Percentiles rank a stretch among this genome's conserved stretches.
Conservation (phyloP, 495 filamentous ascomycete species). For the Aspergillus baeticus region DNA sequence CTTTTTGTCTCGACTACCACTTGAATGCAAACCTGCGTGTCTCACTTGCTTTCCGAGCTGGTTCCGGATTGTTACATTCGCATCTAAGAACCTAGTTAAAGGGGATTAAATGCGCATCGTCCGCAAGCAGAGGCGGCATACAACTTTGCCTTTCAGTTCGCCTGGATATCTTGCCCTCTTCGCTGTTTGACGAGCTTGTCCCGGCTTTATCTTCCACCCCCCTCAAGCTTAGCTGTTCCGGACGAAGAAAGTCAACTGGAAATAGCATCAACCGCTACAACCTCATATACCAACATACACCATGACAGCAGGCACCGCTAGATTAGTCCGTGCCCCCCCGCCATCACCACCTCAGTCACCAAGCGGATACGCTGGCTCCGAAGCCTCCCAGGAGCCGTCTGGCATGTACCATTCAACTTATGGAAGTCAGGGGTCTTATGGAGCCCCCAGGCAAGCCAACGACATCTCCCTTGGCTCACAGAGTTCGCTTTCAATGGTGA, state of each 20-base stretch:
- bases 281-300: background rate
- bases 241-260: background rate
- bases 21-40: slow-evolving; percentile 5
- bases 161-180: background rate
- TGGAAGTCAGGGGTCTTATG: slow-evolving; percentile 1
- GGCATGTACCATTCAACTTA: slow-evolving; percentile 17
- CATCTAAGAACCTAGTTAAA: background rate
- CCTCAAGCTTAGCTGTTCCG: too few species aligned
- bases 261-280: background rate
- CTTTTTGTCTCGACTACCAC: slow-evolving; percentile 9
- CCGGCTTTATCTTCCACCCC: background rate
- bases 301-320: slow-evolving; percentile 10
- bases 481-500: slow-evolving; percentile 13
- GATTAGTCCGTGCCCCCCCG: slow-evolving; percentile 19
- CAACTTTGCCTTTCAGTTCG: background rate
- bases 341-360: slow-evolving; percentile 31
- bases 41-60: slow-evolving; percentile 10
- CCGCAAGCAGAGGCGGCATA: background rate
- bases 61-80: background rate
- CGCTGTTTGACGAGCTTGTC: background rate
- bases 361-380: slow-evolving; percentile 16
- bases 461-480: slow-evolving; percentile 8
- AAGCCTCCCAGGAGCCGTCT: slow-evolving; percentile 16
- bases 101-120: background rate
- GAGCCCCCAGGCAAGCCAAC: background rate